phyloP scores from a whole-genome alignment of 176 grass and related monocot genomes.

The Leersia perrieri region DNA sequence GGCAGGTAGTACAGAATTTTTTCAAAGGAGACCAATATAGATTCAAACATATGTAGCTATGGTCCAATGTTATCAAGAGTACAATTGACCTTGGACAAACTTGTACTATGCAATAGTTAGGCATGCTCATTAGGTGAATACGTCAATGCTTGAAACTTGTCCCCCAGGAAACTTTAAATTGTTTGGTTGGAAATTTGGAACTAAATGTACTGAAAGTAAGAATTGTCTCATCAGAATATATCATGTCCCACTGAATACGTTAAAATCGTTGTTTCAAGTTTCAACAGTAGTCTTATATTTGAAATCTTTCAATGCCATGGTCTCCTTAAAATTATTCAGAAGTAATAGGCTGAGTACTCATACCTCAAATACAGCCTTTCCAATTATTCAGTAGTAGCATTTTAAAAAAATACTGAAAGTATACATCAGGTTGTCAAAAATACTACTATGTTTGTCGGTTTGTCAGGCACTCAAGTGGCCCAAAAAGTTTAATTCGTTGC shows the following conservation, averaged over 20 bases:
- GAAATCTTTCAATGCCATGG: background rate
- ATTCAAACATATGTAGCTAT: background rate
- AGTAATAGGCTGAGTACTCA: background rate
- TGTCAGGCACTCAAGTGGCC: constrained; percentile 7
- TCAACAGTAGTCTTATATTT: background rate
- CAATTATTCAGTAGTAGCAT: no score
- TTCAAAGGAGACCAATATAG: background rate
- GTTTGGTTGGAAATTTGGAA: background rate
- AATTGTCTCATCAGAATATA: background rate
- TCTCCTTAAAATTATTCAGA: background rate
- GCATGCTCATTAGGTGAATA: constrained; percentile 5
- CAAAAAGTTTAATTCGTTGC: constrained; percentile 6
- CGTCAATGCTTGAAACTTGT: background rate
- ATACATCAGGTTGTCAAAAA: background rate
- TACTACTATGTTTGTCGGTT: background rate
- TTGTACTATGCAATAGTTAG: background rate
- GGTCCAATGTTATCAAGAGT: background rate
- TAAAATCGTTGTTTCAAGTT: background rate
- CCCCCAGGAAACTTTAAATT: background rate
- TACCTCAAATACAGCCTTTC: background rate
- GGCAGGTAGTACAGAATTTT: background rate
- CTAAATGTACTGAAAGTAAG: background rate
- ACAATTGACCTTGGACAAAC: background rate
- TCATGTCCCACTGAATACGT: background rate
- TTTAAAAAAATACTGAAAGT: background rate